phyloP scores from a whole-genome alignment of 768 basidiomycete species.

The Tulasnella sp. region DNA sequence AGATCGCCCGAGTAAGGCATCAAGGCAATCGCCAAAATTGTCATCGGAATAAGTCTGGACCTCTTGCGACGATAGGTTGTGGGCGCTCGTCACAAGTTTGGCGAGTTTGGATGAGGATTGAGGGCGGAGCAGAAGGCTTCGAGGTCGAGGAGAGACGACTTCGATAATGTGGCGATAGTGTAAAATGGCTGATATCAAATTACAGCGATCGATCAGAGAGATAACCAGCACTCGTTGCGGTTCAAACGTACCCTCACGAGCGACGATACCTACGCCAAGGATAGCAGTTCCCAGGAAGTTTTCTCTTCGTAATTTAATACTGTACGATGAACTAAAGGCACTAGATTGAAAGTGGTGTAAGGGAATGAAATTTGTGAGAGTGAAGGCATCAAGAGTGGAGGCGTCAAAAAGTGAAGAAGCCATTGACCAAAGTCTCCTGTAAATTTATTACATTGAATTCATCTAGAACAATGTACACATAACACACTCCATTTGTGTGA shows the following conservation, averaged over 20 bases:
- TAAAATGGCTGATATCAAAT: no score
- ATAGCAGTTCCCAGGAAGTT: slow-evolving; percentile 51
- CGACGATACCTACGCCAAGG: slow-evolving; percentile 72
- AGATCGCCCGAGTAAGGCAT: slow-evolving; percentile 50
- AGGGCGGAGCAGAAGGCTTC: slow-evolving; percentile 78
- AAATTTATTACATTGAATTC: no score
- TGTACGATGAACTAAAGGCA: no score
- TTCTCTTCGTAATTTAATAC: neutral
- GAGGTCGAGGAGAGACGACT: slow-evolving; percentile 30
- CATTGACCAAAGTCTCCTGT: no score
- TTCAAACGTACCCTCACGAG: slow-evolving; percentile 69
- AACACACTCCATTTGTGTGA: no score
- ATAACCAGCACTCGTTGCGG: no score
- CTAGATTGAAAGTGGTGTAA: no score
- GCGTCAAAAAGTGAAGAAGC: no score
- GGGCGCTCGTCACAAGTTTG: slow-evolving; percentile 32
- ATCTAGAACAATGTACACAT: no score
- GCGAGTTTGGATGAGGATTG: slow-evolving; percentile 46
- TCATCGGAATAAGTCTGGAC: slow-evolving; percentile 50
- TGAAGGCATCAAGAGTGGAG: no score
- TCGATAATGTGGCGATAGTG: slow-evolving; percentile 43
- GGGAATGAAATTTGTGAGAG: no score
- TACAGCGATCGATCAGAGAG: no score
- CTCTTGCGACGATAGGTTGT: slow-evolving; percentile 34
- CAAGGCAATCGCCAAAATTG: slow-evolving; percentile 35